Base-by-base conservation (phyloP, 805 yeast genomes). In the Pichia nanzhaoensis region DNA sequence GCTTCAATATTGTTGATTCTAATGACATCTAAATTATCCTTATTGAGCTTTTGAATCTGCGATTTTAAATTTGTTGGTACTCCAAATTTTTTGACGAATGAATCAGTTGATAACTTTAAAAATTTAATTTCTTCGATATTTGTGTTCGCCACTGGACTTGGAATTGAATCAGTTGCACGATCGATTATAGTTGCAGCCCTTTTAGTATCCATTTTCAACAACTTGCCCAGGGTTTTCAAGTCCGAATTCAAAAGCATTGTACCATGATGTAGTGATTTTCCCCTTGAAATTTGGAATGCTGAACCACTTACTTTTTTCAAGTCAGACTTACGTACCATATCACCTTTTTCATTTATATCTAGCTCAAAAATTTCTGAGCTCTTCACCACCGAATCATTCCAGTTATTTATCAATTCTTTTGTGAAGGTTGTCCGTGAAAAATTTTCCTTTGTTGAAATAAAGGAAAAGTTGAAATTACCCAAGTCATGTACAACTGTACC, bases 401-500 rank as follows among this genome's bases (percentile, higher is more conserved):
- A 44, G 6, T 39, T 21, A 5, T 50, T 37, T 16, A 56, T 52
- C 30, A 66, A 36, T 12, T 37, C 42, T 16, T 65, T 64, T 8
- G 47, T 77, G 66, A 81, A 78, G 51, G 70, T 66, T 42, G 69
- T 67, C 52, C 95, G 58, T 65, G 75, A 69, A 58, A 93, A 93
- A 2, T 72, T 73, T 10, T 52, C 49, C 12, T 70, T 73, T 49
- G 85, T 74, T 3, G 85, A 70, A 68, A 91, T 79, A 55, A 77
- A 88, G 4, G 95, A 82, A 63, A 82, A 93, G 58, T 93, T 93
- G 17, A 82, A 79, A 56, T 93, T 93, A 0, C 97, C 96, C 5
- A 71, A 52, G 62, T 91, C 99, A 60, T 93, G 99, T 10, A 89
- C 95, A 1, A 93, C 99, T 0, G 97, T 80, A 0, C 99, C 99